These are phyloP conservation scores for Podospora comata DNA, from an alignment of 495 filamentous ascomycete genomes.

Conservation along the genomic window DNA sequence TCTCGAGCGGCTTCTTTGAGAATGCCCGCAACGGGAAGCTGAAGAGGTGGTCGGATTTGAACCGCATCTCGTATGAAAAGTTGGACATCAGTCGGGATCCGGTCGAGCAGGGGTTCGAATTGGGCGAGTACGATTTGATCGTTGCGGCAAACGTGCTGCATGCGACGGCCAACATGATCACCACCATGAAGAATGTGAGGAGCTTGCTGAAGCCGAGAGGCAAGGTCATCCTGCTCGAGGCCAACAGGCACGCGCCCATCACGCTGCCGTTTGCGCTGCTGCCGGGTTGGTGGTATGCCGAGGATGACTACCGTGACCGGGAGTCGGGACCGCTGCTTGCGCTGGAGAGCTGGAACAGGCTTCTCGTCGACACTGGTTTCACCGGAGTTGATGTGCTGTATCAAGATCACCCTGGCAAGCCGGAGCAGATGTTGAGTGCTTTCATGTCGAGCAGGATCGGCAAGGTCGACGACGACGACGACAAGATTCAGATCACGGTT, in stretches of 20 bases:
- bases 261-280: slow-evolving; percentile 32
- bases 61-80: slow-evolving; percentile 36
- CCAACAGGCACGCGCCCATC: slow-evolving; percentile 17
- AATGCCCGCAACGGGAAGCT: slow-evolving; percentile 12
- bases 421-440: slow-evolving; percentile 1
- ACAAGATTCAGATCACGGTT: not conserved
- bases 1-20: slow-evolving; percentile 41
- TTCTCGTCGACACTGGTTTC: slow-evolving; percentile 40
- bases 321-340: slow-evolving; percentile 35
- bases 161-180: slow-evolving; percentile 39
- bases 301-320: slow-evolving; percentile 32
- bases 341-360: slow-evolving; percentile 36
- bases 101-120: slow-evolving; percentile 40
- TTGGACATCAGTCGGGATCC: slow-evolving; percentile 45
- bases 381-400: slow-evolving; percentile 30
- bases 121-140: slow-evolving; percentile 48
- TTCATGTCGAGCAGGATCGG: slow-evolving; percentile 4
- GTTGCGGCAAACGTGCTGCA: slow-evolving; percentile 45
- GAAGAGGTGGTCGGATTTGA: slow-evolving; percentile 16
- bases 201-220: slow-evolving; percentile 50
- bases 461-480: not conserved
- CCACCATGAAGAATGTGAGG: slow-evolving; percentile 41
- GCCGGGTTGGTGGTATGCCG: slow-evolving; percentile 50
- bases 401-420: slow-evolving; percentile 4
- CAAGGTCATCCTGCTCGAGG: slow-evolving; percentile 31